These are phyloP conservation scores for Corymbia calophylla DNA, from an alignment of 441 rosid species.

Conservation along the genomic window DNA sequence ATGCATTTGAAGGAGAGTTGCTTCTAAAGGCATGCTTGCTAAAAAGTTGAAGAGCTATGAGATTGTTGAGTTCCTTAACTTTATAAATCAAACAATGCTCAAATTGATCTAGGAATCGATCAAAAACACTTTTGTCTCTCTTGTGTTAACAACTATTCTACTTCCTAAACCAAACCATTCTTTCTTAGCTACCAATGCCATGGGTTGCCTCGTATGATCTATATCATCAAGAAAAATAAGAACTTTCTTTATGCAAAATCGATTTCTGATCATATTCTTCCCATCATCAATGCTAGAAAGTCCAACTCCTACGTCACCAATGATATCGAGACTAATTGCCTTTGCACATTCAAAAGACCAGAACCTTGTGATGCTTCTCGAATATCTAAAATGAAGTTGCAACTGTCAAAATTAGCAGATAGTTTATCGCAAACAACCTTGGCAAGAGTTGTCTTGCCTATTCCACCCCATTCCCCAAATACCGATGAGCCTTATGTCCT, in stretches of 20 bases:
- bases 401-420: not conserved
- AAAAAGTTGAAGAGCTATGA: not conserved
- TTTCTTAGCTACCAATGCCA: not conserved
- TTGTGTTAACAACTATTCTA: not conserved
- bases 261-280: fast-evolving
- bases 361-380: not conserved
- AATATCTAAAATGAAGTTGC: not conserved
- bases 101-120: not conserved
- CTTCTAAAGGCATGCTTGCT: not conserved
- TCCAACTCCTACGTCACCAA: fast-evolving
- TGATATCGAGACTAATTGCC: fast-evolving
- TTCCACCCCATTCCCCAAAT: not conserved
- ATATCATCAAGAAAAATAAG: not conserved
- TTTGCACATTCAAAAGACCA: fast-evolving
- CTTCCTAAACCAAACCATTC: not conserved
- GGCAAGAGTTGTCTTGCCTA: not conserved
- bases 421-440: fast-evolving
- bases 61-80: not conserved
- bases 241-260: not conserved
- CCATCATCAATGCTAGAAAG: not conserved
- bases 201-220: not conserved
- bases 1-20: not conserved
- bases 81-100: not conserved
- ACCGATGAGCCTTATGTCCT: not conserved
- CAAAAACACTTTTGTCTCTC: not conserved